Evolutionary conservation across 768 basidiomycete species (phyloP), one percentile per base, ranked within the genome.

Genomic region (Suillus occidentalis): DNA sequence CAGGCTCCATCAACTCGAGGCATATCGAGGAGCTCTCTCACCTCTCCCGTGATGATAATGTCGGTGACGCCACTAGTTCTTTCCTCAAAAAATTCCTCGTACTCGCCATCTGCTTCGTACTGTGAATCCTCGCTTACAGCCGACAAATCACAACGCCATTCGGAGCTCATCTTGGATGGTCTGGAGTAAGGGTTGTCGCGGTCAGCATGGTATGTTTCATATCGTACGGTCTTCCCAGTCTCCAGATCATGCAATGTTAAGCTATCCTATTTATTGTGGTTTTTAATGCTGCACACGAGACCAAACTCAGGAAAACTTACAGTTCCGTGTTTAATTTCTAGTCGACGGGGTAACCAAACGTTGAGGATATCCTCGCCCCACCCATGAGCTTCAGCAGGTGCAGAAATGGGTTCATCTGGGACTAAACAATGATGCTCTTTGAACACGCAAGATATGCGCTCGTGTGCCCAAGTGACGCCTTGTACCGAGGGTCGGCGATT

Each of bases 21-120:
- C 22, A 20, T 42, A 40, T 34, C 7, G 14, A n/a, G 25, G 42
- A 34, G 62, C 55, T 70, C 79, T 70, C 79, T 28, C 64, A 84
- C 84, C 71, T 83, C 77, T 42, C 85, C 85, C 16, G 83, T 83
- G 61, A 86, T 75, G 65, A 87, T 72, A 39, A 86, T 83, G 67
- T 86, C 85, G 61, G 75, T 72, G n/a, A 85, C 74, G 40, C 82
- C 82, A 63, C 81, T 82, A 5, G 69, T 68, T 8, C 69, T 63
- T 59, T 82, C 75, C 71, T 75, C 74, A 20, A 78, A 77, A 20
- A 73, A 73, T 69, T 83, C 79, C 56, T 76, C 75, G 52, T 78
- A 80, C 64, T 80, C 77, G 20, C 82, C 78, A 61, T 82, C 81
- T 68, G 64, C 59, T 65, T 64, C 72, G 40, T 66, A 65, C 28